These are phyloP conservation scores for Apiospora malaysiana DNA, from an alignment of 2,329 filamentous ascomycete genomes.

Conservation along the genomic window DNA sequence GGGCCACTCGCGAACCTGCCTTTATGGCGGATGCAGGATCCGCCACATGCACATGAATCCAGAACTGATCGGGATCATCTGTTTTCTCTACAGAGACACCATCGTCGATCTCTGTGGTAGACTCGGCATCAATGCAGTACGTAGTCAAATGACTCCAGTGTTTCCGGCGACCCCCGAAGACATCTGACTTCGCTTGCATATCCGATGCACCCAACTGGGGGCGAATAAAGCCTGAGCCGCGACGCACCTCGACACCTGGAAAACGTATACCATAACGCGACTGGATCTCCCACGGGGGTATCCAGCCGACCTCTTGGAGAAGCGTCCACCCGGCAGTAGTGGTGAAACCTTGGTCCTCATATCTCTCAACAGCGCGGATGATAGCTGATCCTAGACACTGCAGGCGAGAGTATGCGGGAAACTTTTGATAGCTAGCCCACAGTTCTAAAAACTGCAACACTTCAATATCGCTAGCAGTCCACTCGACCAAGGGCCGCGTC, in stretches of 20 bases:
- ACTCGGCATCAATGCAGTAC: constrained; percentile 74
- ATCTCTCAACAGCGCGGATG: constrained; percentile 65
- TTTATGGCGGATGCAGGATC: constrained; percentile 76
- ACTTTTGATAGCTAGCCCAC: constrained; percentile 66
- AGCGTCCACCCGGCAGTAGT: constrained; percentile 64
- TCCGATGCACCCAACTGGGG: constrained; percentile 39
- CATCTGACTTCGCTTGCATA: constrained; percentile 48
- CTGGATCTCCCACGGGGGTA: constrained; percentile 73
- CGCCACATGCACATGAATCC: constrained; percentile 80
- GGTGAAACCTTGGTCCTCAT: constrained; percentile 56
- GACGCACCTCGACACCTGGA: constrained; percentile 52
- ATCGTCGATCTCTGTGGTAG: constrained; percentile 77
- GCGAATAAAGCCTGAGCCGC: constrained; percentile 49
- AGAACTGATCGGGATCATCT: constrained; percentile 60
- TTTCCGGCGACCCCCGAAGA: constrained; percentile 57
- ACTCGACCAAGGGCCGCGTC: constrained; percentile 38
- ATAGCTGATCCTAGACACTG: constrained; percentile 69
- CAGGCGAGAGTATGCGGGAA: constrained; percentile 57
- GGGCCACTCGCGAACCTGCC: constrained; percentile 62
- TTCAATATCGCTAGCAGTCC: constrained; percentile 56
- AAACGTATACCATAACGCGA: constrained; percentile 65
- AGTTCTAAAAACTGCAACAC: constrained; percentile 73
- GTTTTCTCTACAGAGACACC: constrained; percentile 74
- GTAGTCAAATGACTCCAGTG: constrained; percentile 65
- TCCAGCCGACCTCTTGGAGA: constrained; percentile 75